Conservation (phyloP, 441 rosid genomes). For the Croton setiger region DNA sequence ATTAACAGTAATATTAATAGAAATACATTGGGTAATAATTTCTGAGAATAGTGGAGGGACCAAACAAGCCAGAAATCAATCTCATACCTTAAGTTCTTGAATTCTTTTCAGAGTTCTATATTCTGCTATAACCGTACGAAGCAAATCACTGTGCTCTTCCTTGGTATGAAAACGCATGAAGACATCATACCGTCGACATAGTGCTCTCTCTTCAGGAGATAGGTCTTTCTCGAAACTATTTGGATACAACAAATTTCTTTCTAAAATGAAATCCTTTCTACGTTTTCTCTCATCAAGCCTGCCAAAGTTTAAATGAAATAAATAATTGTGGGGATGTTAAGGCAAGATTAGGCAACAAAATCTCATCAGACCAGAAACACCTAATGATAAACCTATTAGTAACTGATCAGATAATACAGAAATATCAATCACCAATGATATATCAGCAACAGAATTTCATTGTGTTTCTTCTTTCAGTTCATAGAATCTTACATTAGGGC, state of each 20-base stretch:
- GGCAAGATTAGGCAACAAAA: too few relatives aligned
- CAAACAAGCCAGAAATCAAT: conserved; percentile 1
- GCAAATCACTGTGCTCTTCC: conserved; percentile 90
- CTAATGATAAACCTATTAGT: not conserved
- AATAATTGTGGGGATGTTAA: not conserved
- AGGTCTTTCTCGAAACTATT: conserved; percentile 75
- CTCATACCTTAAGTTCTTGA: conserved; percentile 71
- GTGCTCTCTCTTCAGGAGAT: conserved; percentile 66
- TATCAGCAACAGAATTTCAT: not conserved
- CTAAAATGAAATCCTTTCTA: conserved; percentile 84
- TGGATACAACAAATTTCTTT: conserved; percentile 71
- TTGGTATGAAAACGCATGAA: conserved; percentile 93
- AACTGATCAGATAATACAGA: not conserved
- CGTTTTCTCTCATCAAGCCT: conserved; percentile 97
- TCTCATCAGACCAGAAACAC: not conserved
- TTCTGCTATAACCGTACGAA: conserved; percentile 64
- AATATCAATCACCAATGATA: not conserved
- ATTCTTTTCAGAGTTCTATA: conserved; percentile 71
- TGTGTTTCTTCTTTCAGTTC: not conserved
- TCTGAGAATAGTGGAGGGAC: not conserved
- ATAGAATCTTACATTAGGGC: not conserved
- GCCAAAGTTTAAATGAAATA: conserved; percentile 17
- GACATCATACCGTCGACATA: conserved; percentile 67
- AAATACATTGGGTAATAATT: not conserved
- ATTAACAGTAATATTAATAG: not conserved